Conservation (phyloP, 306 rosid genomes). For the Prunus salicina region DNA sequence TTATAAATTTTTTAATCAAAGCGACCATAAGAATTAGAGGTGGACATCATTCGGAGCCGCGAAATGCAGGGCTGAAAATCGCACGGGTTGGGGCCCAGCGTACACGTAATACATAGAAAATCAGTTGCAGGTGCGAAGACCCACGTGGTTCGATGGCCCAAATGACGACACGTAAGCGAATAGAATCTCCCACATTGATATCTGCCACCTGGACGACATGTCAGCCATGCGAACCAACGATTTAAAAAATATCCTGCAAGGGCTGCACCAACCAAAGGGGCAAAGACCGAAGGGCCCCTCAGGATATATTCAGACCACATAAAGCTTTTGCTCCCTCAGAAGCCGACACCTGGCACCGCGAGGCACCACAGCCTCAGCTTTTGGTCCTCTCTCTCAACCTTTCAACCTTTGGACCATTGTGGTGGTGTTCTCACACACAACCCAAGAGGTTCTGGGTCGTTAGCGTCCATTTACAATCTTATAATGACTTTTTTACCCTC, state of each 20-base stretch:
- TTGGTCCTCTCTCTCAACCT: background rate
- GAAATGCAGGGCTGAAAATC: conserved; percentile 18
- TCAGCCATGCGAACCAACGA: background rate
- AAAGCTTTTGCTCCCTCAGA: conserved; percentile 31
- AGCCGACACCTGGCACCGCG: conserved; percentile 52
- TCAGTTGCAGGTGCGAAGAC: background rate
- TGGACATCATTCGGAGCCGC: background rate
- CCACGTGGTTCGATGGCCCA: conserved; percentile 17
- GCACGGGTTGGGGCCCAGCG: background rate
- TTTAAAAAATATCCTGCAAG: conserved; percentile 2
- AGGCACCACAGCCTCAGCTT: conserved; percentile 41
- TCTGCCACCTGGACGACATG: conserved; percentile 21
- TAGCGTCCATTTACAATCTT: accelerated
- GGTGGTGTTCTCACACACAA: background rate
- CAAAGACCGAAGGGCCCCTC: background rate
- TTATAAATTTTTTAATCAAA: background rate
- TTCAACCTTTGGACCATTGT: background rate
- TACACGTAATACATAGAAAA: background rate
- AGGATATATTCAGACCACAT: conserved; percentile 24
- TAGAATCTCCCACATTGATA: conserved; percentile 35
- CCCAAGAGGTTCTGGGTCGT: background rate
- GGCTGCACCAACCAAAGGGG: conserved; percentile 11
- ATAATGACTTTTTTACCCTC: background rate
- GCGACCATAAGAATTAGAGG: background rate
- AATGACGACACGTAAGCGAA: conserved; percentile 21